These are phyloP conservation scores for Centaurea solstitialis DNA, from an alignment of 129 eudicot genomes.

Conservation along the genomic window DNA sequence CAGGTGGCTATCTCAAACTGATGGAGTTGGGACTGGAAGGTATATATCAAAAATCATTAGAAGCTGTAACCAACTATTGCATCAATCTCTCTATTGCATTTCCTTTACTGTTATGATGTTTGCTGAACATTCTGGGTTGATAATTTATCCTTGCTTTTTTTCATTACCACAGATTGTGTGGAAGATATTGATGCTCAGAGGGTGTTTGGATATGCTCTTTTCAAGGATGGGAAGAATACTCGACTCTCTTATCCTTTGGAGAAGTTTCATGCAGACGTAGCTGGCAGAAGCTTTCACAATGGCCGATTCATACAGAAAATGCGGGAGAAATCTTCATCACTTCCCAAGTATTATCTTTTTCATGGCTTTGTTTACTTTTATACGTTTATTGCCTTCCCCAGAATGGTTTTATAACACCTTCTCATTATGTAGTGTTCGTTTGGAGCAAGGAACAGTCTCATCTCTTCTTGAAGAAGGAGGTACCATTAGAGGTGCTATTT, in stretches of 20 bases:
- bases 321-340: slow-evolving; percentile 31
- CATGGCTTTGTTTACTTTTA: neutral
- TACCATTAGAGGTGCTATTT: slow-evolving; percentile 23
- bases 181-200: slow-evolving; percentile 36
- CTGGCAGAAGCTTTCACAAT: slow-evolving; percentile 35
- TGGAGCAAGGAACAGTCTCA: slow-evolving; percentile 27
- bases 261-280: slow-evolving; percentile 32
- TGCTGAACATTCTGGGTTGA: too few relatives aligned
- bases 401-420: neutral
- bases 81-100: too few relatives aligned
- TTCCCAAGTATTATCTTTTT: slow-evolving; percentile 17
- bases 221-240: slow-evolving; percentile 30
- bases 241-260: slow-evolving; percentile 30
- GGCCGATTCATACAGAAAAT: slow-evolving; percentile 32
- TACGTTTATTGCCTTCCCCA: neutral
- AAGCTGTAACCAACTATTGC: too few relatives aligned
- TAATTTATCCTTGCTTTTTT: too few relatives aligned
- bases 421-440: slow-evolving; percentile 4
- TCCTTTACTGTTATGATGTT: too few relatives aligned
- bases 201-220: slow-evolving; percentile 37
- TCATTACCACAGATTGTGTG: slow-evolving; percentile 23
- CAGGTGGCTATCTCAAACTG: slow-evolving; percentile 65
- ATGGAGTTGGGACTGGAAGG: slow-evolving; percentile 60
- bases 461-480: slow-evolving; percentile 28
- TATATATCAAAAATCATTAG: neutral